Evolutionary conservation across 1,284 basidiomycete species (phyloP), one percentile per base, ranked within the genome.

Genomic region (Blastosporella zonata): DNA sequence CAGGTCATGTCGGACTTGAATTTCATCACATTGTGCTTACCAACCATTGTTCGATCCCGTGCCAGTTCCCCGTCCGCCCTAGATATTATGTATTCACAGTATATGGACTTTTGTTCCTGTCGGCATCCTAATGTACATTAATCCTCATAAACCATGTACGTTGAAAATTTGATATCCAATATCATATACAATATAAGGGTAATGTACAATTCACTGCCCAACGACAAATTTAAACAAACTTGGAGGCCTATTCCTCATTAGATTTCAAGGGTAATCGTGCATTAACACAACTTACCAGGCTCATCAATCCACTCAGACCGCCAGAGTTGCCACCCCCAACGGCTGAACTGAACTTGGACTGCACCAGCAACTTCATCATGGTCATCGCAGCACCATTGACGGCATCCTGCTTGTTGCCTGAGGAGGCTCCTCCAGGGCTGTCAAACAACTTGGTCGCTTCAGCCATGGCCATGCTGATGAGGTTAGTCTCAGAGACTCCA

Each of bases 351-450:
- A 87, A 72, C 67, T 87, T 84, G 37, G 78, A 80, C 63, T 87
- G 79, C 46, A 84, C 79, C 52, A 86, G 61, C 9, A 93, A 71
- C 69, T 93, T 93, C 79, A 92, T 84, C 49, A 90, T 79, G 1
- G 86, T 91, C 80, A 85, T 84, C 2, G 85, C 90, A 38, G 90
- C 91, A 12, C 85, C 78, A 57, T 87, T 90, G 60, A 93, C 79
- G 4, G 83, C 84, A 60, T 90, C 87, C 59, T 91, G 88, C 69
- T 93, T 92, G 62, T 78, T 78, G 12, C 84, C 86, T 17, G 78
- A 73, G 0, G 81, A 69, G 7, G 73, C 68, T n/a, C 86, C 85
- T 13, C 80, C 81, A 27, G 78, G 77, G 57, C 77, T 70, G 59
- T 90, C 86, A 56, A 93, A 87, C 44, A 91, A 68, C 63, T 87